Base-by-base conservation (phyloP, 257 asterid genomes). In the Ophiorrhiza pumila region DNA sequence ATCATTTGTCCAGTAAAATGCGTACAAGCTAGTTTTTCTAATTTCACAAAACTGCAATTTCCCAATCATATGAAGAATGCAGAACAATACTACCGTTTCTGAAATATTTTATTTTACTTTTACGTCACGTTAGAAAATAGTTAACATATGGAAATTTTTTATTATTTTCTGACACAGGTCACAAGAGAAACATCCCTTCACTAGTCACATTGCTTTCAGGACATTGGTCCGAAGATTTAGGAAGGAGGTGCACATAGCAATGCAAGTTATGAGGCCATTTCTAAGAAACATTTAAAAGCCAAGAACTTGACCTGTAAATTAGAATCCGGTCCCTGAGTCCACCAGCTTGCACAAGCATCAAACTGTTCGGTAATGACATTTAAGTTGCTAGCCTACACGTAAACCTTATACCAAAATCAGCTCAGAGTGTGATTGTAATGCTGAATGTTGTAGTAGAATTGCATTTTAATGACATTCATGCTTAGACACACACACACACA, bases 271-370 rank as follows among this genome's bases (percentile, higher is more conserved):
- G 6, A 75, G 59, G 71, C 65, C 68, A 65, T 29, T 50, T 12
- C 32, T 61, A 27, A n/a, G 45, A 55, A 52, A 69, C 55, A 81
- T 52, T 58, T 31, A 60, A 76, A 77, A 63, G 74, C 64, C 68
- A 50, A 77, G 83, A 73, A 56, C 77, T 87, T 87, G 85, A 95
- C 99, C 97, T 95, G 99, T 87, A 95, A 79, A 73, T 68, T 83
- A 75, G 84, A 81, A 89, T 92, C 92, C 74, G 98, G 99, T 69
- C 99, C 99, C 74, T 95, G 99, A 8, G 99, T 95, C 98, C 99
- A 95, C 98, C 99, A 95, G 86, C 99, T 95, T 68, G 99, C 97
- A 87, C 97, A 92, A 68, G 90, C 99, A 90, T 95, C 99, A 83
- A 95, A 95, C 80, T 87, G 94, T 81, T 90, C 91, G 84, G 87